Conservation (phyloP, 1,139 yeast species). For the Entelexis paramagnoliae region DNA sequence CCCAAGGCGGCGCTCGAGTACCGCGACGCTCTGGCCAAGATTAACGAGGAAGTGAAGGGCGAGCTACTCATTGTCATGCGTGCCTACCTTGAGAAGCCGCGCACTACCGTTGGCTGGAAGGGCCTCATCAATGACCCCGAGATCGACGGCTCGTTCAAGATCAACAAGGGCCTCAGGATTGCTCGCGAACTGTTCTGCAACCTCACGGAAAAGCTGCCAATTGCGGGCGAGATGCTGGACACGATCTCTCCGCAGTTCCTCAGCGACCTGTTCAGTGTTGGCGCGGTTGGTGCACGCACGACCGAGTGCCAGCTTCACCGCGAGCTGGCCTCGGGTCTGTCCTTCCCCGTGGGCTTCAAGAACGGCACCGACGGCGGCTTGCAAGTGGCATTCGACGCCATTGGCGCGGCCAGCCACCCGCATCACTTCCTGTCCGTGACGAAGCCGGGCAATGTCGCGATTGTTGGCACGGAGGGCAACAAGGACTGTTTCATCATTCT, state of each 20-base stretch:
- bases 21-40: slow-evolving; percentile 51
- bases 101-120: slow-evolving; percentile 99
- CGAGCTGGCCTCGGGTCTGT: slow-evolving; percentile 87
- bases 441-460: slow-evolving; percentile 89
- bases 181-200: slow-evolving; percentile 79
- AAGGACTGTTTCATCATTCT: slow-evolving; percentile 80
- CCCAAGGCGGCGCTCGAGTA: slow-evolving; percentile 87
- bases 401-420: slow-evolving; percentile 83
- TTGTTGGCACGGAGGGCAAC: slow-evolving; percentile 91
- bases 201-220: slow-evolving; percentile 71
- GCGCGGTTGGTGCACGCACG: slow-evolving; percentile 97
- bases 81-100: slow-evolving; percentile 94
- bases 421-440: slow-evolving; percentile 93
- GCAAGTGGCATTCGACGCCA: slow-evolving; percentile 88
- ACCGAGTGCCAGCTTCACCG: slow-evolving; percentile 95
- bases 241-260: slow-evolving; percentile 92
- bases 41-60: slow-evolving; percentile 53
- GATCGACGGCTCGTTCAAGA: slow-evolving; percentile 84
- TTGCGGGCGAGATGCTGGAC: slow-evolving; percentile 96
- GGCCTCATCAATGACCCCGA: slow-evolving; percentile 96
- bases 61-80: slow-evolving; percentile 89
- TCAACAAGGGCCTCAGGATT: slow-evolving; percentile 85
- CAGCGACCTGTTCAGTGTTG: slow-evolving; percentile 79
- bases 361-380: slow-evolving; percentile 93
- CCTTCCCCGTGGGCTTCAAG: slow-evolving; percentile 96